These are phyloP conservation scores for Cladophialophora carrionii DNA, from an alignment of 2,329 filamentous ascomycete genomes.

Conservation along the genomic window DNA sequence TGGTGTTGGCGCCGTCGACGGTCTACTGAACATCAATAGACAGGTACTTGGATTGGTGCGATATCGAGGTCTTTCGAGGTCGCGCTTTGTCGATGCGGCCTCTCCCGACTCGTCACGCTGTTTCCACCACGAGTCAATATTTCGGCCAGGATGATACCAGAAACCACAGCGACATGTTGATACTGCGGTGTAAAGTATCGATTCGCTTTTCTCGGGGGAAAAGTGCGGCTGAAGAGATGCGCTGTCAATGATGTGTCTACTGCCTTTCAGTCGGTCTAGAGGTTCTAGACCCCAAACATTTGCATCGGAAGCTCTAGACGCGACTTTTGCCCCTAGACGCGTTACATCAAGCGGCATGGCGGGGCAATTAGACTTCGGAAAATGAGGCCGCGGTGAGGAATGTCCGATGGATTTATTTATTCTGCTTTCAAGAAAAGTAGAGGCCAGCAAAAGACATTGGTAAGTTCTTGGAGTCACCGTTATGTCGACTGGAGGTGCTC, in stretches of 20 bases:
- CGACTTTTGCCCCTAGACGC: neutral
- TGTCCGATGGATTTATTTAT: neutral
- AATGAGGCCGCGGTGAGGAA: neutral
- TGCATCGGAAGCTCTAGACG: conserved; percentile 1
- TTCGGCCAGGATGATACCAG: too few species aligned
- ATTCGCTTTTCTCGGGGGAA: neutral
- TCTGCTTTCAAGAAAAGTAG: neutral
- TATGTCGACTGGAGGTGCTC: neutral
- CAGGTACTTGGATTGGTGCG: neutral
- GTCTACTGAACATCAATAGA: neutral
- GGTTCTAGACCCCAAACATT: conserved; percentile 1
- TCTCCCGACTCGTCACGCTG: neutral
- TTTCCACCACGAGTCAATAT: neutral
- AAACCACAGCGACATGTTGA: neutral
- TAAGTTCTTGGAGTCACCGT: neutral
- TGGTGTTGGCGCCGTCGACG: neutral
- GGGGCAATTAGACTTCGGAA: neutral
- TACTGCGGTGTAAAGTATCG: neutral
- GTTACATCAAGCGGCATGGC: conserved; percentile 11
- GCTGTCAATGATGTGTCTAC: conserved; percentile 6
- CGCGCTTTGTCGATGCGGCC: too few species aligned
- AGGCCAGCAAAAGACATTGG: neutral
- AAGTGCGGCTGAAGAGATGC: conserved; percentile 11
- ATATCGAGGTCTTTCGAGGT: neutral
- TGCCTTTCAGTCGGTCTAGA: neutral